phyloP scores from a whole-genome alignment of 2,329 filamentous ascomycete species.

The Ascochyta lentis region DNA sequence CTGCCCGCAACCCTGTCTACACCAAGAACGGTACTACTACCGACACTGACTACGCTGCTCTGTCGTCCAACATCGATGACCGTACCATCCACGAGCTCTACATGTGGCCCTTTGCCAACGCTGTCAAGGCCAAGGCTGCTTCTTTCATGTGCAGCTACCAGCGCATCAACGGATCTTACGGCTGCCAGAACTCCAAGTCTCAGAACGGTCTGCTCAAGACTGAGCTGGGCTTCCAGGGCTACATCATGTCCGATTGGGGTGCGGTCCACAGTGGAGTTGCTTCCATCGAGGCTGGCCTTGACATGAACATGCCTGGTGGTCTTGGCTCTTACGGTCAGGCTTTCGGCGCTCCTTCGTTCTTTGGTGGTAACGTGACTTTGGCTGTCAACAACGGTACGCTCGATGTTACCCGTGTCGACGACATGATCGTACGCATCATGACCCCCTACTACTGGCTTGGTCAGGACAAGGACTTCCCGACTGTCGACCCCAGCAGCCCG shows the following conservation, averaged over 20 bases:
- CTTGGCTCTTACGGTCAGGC: constrained; percentile 39
- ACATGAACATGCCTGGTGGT: constrained; percentile 55
- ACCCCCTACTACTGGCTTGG: constrained; percentile 55
- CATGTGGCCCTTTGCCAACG: constrained; percentile 70
- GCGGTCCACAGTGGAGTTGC: constrained; percentile 55
- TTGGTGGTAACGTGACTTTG: constrained; percentile 52
- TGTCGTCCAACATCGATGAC: constrained; percentile 69
- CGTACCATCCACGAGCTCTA: constrained; percentile 71
- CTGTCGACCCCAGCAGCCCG: constrained; percentile 42
- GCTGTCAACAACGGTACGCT: constrained; percentile 52
- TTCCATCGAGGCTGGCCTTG: constrained; percentile 55
- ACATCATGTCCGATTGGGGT: constrained; percentile 54
- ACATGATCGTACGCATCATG: constrained; percentile 57
- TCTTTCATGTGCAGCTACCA: constrained; percentile 67
- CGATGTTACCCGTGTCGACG: constrained; percentile 50
- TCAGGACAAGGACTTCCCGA: constrained; percentile 51
- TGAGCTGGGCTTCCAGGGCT: constrained; percentile 59
- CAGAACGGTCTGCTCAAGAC: constrained; percentile 60
- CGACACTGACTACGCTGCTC: constrained; percentile 55
- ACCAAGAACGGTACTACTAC: constrained; percentile 65
- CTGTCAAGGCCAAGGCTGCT: constrained; percentile 62
- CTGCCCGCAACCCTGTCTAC: constrained; percentile 45
- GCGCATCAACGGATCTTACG: constrained; percentile 45
- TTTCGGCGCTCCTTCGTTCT: constrained; percentile 49
- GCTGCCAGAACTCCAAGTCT: constrained; percentile 49